Conservation (phyloP, 345 rosid genomes). For the Pelargonium nanum region DNA sequence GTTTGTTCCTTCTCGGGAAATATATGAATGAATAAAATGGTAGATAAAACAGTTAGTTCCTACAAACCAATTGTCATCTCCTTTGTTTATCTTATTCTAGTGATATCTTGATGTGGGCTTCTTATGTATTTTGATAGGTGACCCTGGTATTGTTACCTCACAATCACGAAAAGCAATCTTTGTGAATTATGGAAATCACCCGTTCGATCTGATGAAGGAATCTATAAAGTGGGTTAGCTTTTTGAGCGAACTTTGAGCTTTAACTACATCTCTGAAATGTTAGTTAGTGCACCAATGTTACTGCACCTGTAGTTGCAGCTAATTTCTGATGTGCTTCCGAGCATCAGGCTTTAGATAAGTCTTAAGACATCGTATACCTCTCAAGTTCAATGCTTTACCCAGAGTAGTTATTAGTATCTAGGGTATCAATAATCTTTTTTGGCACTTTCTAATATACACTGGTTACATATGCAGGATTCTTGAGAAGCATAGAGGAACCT, state of each 20-base stretch:
- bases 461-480: slow-evolving; percentile 25
- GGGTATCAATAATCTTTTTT: too few relatives aligned
- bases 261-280: background rate
- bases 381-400: background rate
- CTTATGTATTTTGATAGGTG: slow-evolving; percentile 28
- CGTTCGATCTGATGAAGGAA: slow-evolving; percentile 43
- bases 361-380: background rate
- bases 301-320: too few relatives aligned
- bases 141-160: slow-evolving; percentile 33
- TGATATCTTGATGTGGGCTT: slow-evolving; percentile 10
- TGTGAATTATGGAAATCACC: slow-evolving; percentile 45
- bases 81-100: background rate
- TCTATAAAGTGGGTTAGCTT: slow-evolving; percentile 48
- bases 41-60: background rate
- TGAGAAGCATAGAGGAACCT: slow-evolving; percentile 36
- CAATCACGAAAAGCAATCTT: slow-evolving; percentile 32
- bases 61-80: background rate
- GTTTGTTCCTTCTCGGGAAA: too few relatives aligned
- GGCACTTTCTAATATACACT: slow-evolving; percentile 1
- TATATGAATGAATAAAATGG: too few relatives aligned
- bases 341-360: too few relatives aligned
- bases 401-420: background rate
- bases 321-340: too few relatives aligned
- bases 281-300: too few relatives aligned
- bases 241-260: slow-evolving; percentile 20